Base-by-base conservation (phyloP, 306 rosid genomes). In the Vicia villosa region DNA sequence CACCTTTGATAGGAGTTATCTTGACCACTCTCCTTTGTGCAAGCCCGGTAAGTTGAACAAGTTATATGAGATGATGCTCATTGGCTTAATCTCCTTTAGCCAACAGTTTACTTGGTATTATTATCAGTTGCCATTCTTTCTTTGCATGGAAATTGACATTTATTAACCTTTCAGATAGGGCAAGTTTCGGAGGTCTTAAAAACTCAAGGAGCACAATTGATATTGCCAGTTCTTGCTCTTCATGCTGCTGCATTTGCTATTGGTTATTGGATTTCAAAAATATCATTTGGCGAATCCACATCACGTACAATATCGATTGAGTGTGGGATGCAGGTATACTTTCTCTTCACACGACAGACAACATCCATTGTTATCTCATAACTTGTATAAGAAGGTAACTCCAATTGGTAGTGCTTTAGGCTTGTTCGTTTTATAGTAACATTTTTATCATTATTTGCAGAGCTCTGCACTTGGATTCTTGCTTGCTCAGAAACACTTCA, bases 281-380 rank as follows among this genome's bases (percentile, higher is more conserved):
- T 80, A 66, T 84, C 96, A 19, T 94, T 94, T 24, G 98, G 98
- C 6, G 98, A 94, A 87, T 90, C 98, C 64, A 94, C 97, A 24
- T 94, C 98, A 49, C 98, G 98, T 59, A 94, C 97, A 7, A 90
- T 94, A 60, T 94, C 98, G 60, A 87, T 94, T 24, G 97, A 94
- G 85, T 94, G 97, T 40, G 98, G 98, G 60, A 88, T 94, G 97
- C 98, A 90, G 95, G 98, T 94, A 73, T 64, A 46, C 46, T 64
- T 20, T 15, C 66, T 72, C 61, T 19, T 32, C 19, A 20, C 66
- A 32, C 63, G 22, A 11, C 28, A 30, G 30, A 19, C 37, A 40
- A 5, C 46, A 47, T 14, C 28, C 59, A 10, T 36, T 60, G 64
- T 72, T 42, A 37, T 64, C 74, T 4, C 12, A 40, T 8, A 34